A percentile compares a stretch with the other conserved stretches of the same genome.
Evolutionary conservation across 371 early-diverging fungal genomes (phyloP).

Genomic region (Neoconidiobolus thromboides): DNA sequence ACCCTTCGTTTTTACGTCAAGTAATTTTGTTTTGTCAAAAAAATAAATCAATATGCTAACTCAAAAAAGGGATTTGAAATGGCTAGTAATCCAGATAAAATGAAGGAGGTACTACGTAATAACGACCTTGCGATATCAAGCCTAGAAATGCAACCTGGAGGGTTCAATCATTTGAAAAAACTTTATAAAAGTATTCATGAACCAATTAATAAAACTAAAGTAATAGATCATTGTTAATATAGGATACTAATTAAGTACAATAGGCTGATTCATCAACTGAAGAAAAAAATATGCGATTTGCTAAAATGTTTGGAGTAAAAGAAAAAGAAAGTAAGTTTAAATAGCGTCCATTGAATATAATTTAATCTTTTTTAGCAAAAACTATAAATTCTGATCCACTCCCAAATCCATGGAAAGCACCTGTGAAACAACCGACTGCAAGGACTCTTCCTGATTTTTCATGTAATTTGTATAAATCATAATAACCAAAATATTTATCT

Average conservation of each 20-base stretch:
- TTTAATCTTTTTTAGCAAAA: conserved; percentile 16
- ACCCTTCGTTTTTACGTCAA: conserved; percentile 56
- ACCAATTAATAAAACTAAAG: conserved; percentile 36
- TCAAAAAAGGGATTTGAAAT: conserved; percentile 10
- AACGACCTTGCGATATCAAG: conserved; percentile 75
- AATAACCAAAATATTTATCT: too few species aligned
- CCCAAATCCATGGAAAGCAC: conserved; percentile 67
- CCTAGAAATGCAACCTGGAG: conserved; percentile 66
- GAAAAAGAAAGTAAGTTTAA: conserved; percentile 19
- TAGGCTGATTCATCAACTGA: conserved; percentile 23
- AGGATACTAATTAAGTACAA: conserved; percentile 3
- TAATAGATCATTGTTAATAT: conserved; percentile 4
- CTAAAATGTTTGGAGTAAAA: conserved; percentile 40
- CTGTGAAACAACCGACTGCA: conserved; percentile 5
- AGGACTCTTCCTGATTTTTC: too few species aligned
- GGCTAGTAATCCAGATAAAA: conserved; percentile 48
- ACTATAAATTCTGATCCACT: conserved; percentile 54
- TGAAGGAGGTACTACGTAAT: conserved; percentile 64
- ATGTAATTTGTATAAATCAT: too few species aligned
- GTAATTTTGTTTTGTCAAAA: conserved; percentile 6
- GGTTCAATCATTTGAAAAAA: conserved; percentile 60
- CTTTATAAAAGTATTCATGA: conserved; percentile 58
- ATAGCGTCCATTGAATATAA: background rate
- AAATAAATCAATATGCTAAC: background rate
- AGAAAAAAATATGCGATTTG: conserved; percentile 43